A percentile compares a stretch with the other conserved stretches of the same genome.
Conservation (phyloP, 1,139 yeast genomes). For the Debaryomyces robertsiae region DNA sequence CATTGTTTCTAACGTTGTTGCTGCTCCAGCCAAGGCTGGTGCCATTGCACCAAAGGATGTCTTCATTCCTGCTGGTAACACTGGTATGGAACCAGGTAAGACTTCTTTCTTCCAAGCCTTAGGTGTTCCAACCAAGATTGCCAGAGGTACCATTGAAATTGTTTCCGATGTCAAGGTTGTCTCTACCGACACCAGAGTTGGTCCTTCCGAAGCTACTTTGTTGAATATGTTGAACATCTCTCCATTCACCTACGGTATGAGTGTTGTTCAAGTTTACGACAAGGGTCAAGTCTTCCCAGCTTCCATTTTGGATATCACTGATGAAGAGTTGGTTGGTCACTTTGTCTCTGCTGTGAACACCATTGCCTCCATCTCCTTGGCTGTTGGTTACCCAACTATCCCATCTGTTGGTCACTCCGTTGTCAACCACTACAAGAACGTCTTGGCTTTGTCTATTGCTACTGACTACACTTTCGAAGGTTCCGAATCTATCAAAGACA, state of each 20-base stretch:
- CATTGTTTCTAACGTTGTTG: constrained; percentile 89
- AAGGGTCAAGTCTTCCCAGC: constrained; percentile 98
- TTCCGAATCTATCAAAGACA: constrained; percentile 98
- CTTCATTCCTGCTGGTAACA: constrained; percentile 98
- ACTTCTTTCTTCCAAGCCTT: constrained; percentile 99
- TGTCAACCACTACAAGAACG: constrained; percentile 99
- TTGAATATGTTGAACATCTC: constrained; percentile 99
- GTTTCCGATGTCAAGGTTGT: constrained; percentile 97
- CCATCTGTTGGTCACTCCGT: constrained; percentile 99
- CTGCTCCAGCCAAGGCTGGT: constrained; percentile 99
- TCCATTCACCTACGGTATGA: constrained; percentile 99
- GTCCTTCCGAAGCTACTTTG: constrained; percentile 99
- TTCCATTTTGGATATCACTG: constrained; percentile 96
- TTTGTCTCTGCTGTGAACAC: constrained; percentile 89
- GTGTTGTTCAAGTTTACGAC: constrained; percentile 96
- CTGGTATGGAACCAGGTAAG: constrained; percentile 99
- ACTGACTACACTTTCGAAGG: constrained; percentile 99
- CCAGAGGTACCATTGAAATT: constrained; percentile 99
- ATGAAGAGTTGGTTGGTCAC: constrained; percentile 92
- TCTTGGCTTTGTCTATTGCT: constrained; percentile 96
- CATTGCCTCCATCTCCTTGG: constrained; percentile 96
- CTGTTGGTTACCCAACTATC: constrained; percentile 98
- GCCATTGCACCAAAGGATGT: constrained; percentile 98
- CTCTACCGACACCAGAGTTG: constrained; percentile 82
- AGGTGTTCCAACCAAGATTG: constrained; percentile 99